Conservation (phyloP, 805 yeast species). For the Pichia exigua region DNA sequence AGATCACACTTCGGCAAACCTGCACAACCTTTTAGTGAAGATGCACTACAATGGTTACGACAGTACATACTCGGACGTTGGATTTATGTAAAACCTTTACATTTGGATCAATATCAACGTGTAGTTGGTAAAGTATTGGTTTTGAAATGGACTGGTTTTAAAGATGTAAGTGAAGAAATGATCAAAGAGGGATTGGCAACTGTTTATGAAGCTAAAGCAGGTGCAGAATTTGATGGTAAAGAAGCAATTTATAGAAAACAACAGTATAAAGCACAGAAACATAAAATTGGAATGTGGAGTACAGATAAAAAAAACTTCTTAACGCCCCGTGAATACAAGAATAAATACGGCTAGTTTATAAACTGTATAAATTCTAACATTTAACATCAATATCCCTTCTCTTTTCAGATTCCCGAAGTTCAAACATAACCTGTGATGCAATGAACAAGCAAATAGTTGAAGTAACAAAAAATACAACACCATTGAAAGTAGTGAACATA, state of each 20-base stretch:
- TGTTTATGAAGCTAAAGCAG: slow-evolving; percentile 74
- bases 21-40: slow-evolving; percentile 81
- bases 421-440: slow-evolving; percentile 92
- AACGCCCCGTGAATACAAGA: slow-evolving; percentile 80
- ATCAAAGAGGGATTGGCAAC: slow-evolving; percentile 73
- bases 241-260: slow-evolving; percentile 51
- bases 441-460: slow-evolving; percentile 67
- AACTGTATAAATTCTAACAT: slow-evolving; percentile 38
- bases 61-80: slow-evolving; percentile 54
- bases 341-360: slow-evolving; percentile 22
- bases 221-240: slow-evolving; percentile 81
- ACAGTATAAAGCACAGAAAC: slow-evolving; percentile 52
- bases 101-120: slow-evolving; percentile 82
- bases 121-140: slow-evolving; percentile 71
- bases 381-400: slow-evolving; percentile 76
- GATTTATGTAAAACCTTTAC: slow-evolving; percentile 69
- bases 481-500: slow-evolving; percentile 65
- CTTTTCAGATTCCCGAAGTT: slow-evolving; percentile 77
- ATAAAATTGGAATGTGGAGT: slow-evolving; percentile 65
- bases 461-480: slow-evolving; percentile 52
- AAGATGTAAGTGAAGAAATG: slow-evolving; percentile 86
- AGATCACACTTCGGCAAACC: slow-evolving; percentile 90
- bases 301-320: slow-evolving; percentile 32
- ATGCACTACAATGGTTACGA: slow-evolving; percentile 74
- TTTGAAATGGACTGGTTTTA: slow-evolving; percentile 56